These are phyloP conservation scores for Westerdykella aurantiaca DNA, from an alignment of 2,329 filamentous ascomycete genomes.

Conservation along the genomic window DNA sequence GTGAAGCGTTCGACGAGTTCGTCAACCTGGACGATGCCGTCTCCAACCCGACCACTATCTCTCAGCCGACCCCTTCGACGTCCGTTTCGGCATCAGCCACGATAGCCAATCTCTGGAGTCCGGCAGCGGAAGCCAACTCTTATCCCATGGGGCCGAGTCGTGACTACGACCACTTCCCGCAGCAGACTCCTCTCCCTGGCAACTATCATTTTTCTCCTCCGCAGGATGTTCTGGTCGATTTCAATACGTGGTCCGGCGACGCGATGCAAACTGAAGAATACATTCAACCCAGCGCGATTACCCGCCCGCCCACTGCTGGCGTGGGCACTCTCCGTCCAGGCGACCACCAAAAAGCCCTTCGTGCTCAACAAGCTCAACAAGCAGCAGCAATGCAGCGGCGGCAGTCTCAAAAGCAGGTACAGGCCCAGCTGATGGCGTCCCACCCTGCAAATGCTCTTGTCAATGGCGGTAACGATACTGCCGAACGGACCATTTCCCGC, in stretches of 20 bases:
- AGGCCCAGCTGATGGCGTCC: slow-evolving; percentile 23
- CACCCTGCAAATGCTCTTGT: no score
- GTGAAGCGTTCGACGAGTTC: no score
- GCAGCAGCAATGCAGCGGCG: slow-evolving; percentile 53
- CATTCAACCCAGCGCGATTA: slow-evolving; percentile 69
- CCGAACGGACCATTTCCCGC: slow-evolving; percentile 88
- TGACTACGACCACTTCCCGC: slow-evolving; percentile 91
- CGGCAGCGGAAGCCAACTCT: no score
- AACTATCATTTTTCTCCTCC: slow-evolving; percentile 59
- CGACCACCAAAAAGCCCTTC: slow-evolving; percentile 14
- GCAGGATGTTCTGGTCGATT: slow-evolving; percentile 62
- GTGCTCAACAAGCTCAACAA: slow-evolving; percentile 33
- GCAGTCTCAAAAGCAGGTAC: slow-evolving; percentile 39
- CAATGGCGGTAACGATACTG: no score
- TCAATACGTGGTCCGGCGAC: slow-evolving; percentile 59
- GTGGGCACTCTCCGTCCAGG: no score
- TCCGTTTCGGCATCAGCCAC: no score
- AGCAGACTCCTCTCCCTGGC: slow-evolving; percentile 87
- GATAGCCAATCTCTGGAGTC: no score
- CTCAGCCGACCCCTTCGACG: no score
- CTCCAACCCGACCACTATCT: no score
- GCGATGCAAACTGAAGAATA: slow-evolving; percentile 47
- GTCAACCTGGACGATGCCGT: no score
- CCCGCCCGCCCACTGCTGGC: slow-evolving; percentile 19
- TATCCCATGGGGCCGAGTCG: slow-evolving; percentile 72